Percentiles rank a stretch among this genome's conserved stretches.
phyloP scores from a whole-genome alignment of 139 green algal species.

The Tetradesmus obliquus region DNA sequence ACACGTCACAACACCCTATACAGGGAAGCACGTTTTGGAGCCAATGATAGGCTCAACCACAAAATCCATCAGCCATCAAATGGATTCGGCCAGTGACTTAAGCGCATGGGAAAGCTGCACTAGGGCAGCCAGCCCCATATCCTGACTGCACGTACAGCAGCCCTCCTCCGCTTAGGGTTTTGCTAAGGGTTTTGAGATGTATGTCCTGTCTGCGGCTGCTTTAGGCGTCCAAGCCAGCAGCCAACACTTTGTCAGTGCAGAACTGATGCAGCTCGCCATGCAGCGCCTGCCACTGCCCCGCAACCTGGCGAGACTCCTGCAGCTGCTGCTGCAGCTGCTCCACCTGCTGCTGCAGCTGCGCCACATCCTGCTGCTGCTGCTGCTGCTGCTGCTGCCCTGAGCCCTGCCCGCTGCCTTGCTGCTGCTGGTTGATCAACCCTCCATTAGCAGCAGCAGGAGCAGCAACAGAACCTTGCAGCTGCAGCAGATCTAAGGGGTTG shows the following conservation, averaged over 20 bases:
- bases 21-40: too few species aligned
- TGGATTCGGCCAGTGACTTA: too few species aligned
- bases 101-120: too few species aligned
- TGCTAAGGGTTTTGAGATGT: too few species aligned
- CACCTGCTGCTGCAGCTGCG: conserved; percentile 54
- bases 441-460: not conserved
- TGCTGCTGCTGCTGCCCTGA: not conserved
- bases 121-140: too few species aligned
- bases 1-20: too few species aligned
- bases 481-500: not conserved
- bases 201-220: not conserved
- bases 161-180: too few species aligned
- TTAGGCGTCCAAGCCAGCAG: not conserved
- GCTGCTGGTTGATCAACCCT: not conserved
- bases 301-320: conserved; percentile 34
- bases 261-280: conserved; percentile 62
- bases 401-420: not conserved
- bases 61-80: too few species aligned
- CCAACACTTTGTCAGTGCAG: conserved; percentile 44
- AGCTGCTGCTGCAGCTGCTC: conserved; percentile 58
- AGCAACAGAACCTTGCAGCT: not conserved
- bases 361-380: conserved; percentile 7
- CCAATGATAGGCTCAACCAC: too few species aligned
- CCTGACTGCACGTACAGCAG: too few species aligned
- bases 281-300: conserved; percentile 59